Evolutionary conservation across 768 basidiomycete species (phyloP).

Genomic region (Phaffia australis): DNA sequence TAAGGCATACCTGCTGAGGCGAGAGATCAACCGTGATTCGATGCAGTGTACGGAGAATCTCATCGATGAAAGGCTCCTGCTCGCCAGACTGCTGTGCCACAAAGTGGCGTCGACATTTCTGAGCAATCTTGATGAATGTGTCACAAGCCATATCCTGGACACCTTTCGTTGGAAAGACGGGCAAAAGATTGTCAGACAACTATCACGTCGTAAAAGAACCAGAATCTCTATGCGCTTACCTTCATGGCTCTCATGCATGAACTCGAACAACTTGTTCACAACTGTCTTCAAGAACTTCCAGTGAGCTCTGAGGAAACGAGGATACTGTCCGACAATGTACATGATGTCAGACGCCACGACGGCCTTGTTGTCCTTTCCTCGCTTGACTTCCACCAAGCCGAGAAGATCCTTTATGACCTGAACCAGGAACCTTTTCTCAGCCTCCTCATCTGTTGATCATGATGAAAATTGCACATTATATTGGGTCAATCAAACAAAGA

Average conservation of each 20-base stretch:
- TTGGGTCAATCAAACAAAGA: conserved; percentile 1
- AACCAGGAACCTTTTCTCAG: conserved; percentile 96
- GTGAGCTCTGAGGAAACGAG: conserved; percentile 96
- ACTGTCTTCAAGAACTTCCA: conserved; percentile 99
- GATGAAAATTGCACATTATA: too few relatives aligned
- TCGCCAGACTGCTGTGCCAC: conserved; percentile 98
- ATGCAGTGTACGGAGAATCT: conserved; percentile 82
- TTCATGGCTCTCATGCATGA: conserved; percentile 99
- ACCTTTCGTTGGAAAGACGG: conserved; percentile 44
- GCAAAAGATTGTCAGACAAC: not conserved
- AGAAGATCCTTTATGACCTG: conserved; percentile 98
- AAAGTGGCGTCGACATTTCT: conserved; percentile 90
- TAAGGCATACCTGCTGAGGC: conserved; percentile 57
- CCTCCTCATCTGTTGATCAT: conserved; percentile 69
- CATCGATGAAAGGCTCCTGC: conserved; percentile 93
- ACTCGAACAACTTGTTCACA: conserved; percentile 98
- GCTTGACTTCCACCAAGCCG: conserved; percentile 95
- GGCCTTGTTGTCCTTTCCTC: conserved; percentile 99
- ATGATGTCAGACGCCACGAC: conserved; percentile 63
- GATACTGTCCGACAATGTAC: conserved; percentile 99
- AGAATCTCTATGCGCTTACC: conserved; percentile 43
- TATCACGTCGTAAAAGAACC: too few relatives aligned
- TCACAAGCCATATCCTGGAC: conserved; percentile 99
- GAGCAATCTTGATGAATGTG: conserved; percentile 99
- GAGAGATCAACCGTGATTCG: conserved; percentile 88